Conservation (phyloP, 192 early-diverging fungal species). For the Phlyctochytrium bullatum region DNA sequence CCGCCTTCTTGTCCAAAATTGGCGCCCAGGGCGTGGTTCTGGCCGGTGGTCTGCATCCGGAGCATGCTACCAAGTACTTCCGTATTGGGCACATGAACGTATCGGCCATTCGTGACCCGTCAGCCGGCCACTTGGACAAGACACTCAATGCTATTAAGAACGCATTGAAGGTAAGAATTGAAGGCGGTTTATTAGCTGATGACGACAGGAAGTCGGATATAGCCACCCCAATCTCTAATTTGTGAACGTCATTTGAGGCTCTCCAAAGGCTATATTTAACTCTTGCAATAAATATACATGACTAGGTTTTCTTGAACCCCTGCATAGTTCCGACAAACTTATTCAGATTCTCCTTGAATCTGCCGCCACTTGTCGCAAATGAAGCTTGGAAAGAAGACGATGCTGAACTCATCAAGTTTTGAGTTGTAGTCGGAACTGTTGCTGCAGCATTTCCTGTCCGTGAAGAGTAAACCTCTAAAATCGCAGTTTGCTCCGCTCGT, state of each 20-base stretch:
- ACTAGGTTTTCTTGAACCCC: not conserved
- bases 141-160: constrained; percentile 38
- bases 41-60: constrained; percentile 87
- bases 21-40: constrained; percentile 79
- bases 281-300: not conserved
- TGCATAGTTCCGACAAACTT: not conserved
- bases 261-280: no score
- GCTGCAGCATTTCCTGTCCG: constrained; percentile 19
- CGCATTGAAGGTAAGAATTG: constrained; percentile 31
- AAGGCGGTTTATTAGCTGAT: not conserved
- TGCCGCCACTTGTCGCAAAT: not conserved
- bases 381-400: not conserved
- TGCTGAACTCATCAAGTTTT: not conserved
- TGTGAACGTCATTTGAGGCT: no score
- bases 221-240: not conserved
- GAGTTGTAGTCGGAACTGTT: not conserved
- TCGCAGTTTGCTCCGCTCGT: constrained; percentile 33
- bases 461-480: constrained; percentile 37
- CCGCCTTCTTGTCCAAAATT: constrained; percentile 76
- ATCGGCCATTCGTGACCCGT: constrained; percentile 32
- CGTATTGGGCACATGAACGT: constrained; percentile 75
- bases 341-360: constrained; percentile 1
- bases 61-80: constrained; percentile 87
- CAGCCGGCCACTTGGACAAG: constrained; percentile 41
- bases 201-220: not conserved